A percentile compares a stretch with the other conserved stretches of the same genome.
Evolutionary conservation across 306 rosid species (phyloP).

Genomic region (Bauhinia variegata): DNA sequence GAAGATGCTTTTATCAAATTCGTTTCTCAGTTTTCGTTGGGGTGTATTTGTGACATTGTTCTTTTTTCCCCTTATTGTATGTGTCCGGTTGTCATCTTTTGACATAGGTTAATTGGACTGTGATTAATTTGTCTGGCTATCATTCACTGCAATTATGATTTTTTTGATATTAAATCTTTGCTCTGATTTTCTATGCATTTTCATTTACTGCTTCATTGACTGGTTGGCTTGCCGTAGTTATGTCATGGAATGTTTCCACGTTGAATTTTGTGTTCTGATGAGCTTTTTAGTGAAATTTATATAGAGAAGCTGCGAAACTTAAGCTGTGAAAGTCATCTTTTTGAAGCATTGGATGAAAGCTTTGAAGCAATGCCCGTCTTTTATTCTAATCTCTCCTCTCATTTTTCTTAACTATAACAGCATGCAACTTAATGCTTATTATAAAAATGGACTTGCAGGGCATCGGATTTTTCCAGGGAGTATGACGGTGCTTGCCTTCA

Average conservation of each 20-base stretch:
- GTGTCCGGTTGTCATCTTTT: slow-evolving; percentile 14
- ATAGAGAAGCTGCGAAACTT: slow-evolving; percentile 9
- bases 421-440: background rate
- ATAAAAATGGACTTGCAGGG: slow-evolving; percentile 55
- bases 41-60: slow-evolving; percentile 7
- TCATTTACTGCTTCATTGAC: background rate
- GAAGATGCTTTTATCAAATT: background rate
- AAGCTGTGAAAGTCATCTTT: slow-evolving; percentile 18
- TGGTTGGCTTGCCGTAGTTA: background rate
- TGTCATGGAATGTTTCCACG: slow-evolving; percentile 7
- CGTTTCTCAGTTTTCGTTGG: slow-evolving; percentile 16
- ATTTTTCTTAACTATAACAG: background rate
- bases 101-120: background rate
- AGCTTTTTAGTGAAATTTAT: slow-evolving; percentile 9
- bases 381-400: background rate
- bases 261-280: slow-evolving; percentile 21
- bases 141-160: background rate
- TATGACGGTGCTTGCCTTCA: slow-evolving; percentile 97
- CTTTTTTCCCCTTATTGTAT: background rate
- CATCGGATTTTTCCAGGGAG: slow-evolving; percentile 83
- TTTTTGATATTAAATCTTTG: slow-evolving; percentile 4
- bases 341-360: background rate
- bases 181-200: slow-evolving; percentile 26
- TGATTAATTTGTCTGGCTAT: slow-evolving; percentile 1
- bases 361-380: slow-evolving; percentile 10